Conservation (phyloP, 345 rosid species). For the Ailanthus altissimus region DNA sequence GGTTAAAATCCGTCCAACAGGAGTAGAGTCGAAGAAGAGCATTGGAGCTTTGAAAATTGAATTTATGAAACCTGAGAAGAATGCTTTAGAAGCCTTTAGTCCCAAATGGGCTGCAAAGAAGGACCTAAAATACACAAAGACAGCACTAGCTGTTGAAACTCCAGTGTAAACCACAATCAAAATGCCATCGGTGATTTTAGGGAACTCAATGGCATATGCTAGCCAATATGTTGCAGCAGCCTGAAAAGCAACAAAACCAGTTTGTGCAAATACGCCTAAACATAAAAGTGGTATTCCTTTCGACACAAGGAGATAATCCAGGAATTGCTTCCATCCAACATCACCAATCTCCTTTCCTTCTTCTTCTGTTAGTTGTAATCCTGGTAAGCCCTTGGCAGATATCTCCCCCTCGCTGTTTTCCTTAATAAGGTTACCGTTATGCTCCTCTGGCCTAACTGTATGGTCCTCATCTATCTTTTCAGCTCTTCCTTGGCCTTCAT, state of each 20-base stretch:
- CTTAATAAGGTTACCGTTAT: slow-evolving; percentile 23
- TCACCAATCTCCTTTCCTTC: slow-evolving; percentile 66
- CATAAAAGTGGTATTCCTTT: slow-evolving; percentile 42
- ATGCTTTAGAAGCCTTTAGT: slow-evolving; percentile 35
- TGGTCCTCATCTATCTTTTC: slow-evolving; percentile 6
- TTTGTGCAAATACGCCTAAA: slow-evolving; percentile 34
- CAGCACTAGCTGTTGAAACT: slow-evolving; percentile 56
- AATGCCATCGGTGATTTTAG: slow-evolving; percentile 36
- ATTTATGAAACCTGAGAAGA: slow-evolving; percentile 32
- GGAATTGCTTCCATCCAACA: slow-evolving; percentile 60
- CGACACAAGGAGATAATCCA: slow-evolving; percentile 59
- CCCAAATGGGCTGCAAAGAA: slow-evolving; percentile 53
- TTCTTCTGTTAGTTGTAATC: slow-evolving; percentile 62
- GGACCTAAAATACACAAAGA: slow-evolving; percentile 50
- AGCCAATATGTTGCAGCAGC: slow-evolving; percentile 77
- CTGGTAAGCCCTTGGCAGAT: slow-evolving; percentile 30
- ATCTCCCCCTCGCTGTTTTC: slow-evolving; percentile 35
- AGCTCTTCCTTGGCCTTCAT: slow-evolving; percentile 30
- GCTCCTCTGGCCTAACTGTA: slow-evolving; percentile 19
- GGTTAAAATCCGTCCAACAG: slow-evolving; percentile 71
- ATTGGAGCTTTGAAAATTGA: slow-evolving; percentile 46
- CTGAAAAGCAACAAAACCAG: slow-evolving; percentile 52
- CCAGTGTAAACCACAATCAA: slow-evolving; percentile 61
- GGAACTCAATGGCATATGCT: slow-evolving; percentile 58
- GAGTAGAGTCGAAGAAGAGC: slow-evolving; percentile 65